Conservation (phyloP, 306 rosid species). For the Begonia masoniana region DNA sequence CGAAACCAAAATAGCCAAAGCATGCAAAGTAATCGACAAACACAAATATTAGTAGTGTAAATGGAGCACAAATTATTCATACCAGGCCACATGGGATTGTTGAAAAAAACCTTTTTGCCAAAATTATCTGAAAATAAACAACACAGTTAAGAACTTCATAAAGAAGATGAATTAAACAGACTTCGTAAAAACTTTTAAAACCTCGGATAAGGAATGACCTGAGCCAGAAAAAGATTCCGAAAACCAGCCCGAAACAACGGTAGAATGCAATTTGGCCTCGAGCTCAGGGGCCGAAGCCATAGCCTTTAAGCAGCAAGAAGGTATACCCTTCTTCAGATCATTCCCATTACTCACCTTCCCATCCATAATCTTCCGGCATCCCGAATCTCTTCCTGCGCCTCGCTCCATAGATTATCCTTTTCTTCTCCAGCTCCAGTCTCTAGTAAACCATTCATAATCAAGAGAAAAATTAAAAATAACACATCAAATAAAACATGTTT, state of each 20-base stretch:
- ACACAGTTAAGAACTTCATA: background rate
- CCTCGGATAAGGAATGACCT: conserved; percentile 39
- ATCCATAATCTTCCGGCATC: conserved; percentile 95
- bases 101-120: conserved; percentile 43
- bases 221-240: conserved; percentile 67
- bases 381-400: conserved; percentile 92
- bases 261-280: conserved; percentile 75
- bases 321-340: conserved; percentile 38
- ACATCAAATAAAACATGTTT: no score
- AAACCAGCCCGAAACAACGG: conserved; percentile 99
- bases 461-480: conserved; percentile 5
- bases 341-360: conserved; percentile 84
- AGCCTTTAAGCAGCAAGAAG: conserved; percentile 96
- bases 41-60: no score
- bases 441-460: conserved; percentile 13
- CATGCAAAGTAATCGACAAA: no score
- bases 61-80: conserved; percentile 1
- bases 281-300: conserved; percentile 56
- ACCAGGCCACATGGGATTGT: conserved; percentile 99
- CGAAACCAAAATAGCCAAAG: no score
- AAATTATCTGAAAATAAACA: conserved; percentile 35
- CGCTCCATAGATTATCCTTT: conserved; percentile 72
- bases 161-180: background rate
- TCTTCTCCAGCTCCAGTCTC: conserved; percentile 87
- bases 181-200: conserved; percentile 5